Percentiles rank a stretch among this genome's conserved stretches.
These are phyloP conservation scores for Cladobotryum mycophilum DNA, from an alignment of 2,329 filamentous ascomycete species.

Conservation along the genomic window DNA sequence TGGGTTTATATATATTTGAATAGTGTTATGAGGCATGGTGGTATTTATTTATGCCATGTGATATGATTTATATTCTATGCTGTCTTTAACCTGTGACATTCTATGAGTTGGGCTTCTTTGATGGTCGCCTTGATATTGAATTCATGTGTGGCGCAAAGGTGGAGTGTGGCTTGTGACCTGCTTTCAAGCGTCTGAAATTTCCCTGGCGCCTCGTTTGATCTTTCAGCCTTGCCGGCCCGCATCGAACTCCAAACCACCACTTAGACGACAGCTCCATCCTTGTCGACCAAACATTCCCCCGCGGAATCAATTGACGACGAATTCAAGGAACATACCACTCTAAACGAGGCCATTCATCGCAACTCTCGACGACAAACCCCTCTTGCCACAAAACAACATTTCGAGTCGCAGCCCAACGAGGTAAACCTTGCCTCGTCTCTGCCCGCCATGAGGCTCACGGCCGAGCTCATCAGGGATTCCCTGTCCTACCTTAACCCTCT, in stretches of 20 bases:
- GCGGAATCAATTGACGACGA: neutral
- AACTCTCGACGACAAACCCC: neutral
- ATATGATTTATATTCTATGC: too few species aligned
- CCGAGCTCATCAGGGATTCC: slow-evolving; percentile 88
- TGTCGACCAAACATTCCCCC: neutral
- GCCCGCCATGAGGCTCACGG: slow-evolving; percentile 79
- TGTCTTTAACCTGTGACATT: too few species aligned
- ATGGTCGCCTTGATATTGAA: neutral
- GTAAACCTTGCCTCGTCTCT: neutral
- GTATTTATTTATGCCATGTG: neutral
- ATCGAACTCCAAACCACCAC: neutral
- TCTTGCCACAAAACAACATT: neutral
- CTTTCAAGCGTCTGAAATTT: slow-evolving; percentile 21
- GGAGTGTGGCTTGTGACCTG: slow-evolving; percentile 13
- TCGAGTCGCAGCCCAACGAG: neutral
- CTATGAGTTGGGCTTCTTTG: neutral
- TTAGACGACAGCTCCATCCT: neutral
- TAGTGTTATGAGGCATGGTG: neutral
- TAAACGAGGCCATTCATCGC: too few species aligned
- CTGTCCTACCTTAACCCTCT: slow-evolving; percentile 98
- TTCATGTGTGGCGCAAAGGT: neutral
- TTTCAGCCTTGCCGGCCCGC: slow-evolving; percentile 23
- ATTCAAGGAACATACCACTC: neutral
- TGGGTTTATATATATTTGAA: neutral
- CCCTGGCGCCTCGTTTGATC: slow-evolving; percentile 24